Base-by-base conservation (phyloP, 2,329 filamentous ascomycete species). In the Plenodomus lindquistii region DNA sequence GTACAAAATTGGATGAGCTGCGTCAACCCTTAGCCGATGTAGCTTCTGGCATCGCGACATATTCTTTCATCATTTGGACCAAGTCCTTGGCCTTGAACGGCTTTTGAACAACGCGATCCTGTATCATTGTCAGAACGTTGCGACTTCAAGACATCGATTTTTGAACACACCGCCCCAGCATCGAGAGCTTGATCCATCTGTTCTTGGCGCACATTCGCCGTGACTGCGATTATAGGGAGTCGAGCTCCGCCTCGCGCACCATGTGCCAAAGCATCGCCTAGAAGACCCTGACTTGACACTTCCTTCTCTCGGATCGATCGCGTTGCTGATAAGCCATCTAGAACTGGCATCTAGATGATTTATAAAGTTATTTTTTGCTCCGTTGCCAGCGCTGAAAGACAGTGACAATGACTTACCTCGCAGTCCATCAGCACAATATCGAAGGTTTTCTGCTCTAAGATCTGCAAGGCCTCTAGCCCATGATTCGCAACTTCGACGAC, bases 271-370 rank as follows among this genome's bases (percentile, higher is more conserved):
- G 1, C 60, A 55, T 18, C 58, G 27, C 27, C 27, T 15, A 31
- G 11, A 8, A 31, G 27, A 7, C 27, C 27, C 11, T 31, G 27
- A 8, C 55, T 4, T 55, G 53, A 5, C 2, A 59, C 54, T 57
- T 82, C 79, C 13, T 77, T 71, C 10, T 72, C 66, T 2, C 80
- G 72, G 17, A 83, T 82, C 44, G 70, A 71, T 9, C 72, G 70
- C 8, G 79, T 82, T 0, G 67, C 66, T 7, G 54, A 58, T 27
- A 70, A 39, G 0, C 67, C 68, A 42, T 83, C 76, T 55, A 84
- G 77, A 3, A 82, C 69, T 0, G 81, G 81, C 81, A 84, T 84
- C 62, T 73, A 78, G 6, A 82, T 75, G n/a, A 31, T 13, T 11
- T 13, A 31, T 31, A 15, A 13, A 4, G 11, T 31, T 31, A 31